Conservation (phyloP, 352 stramenopile genomes). For the Peronosclerospora sorghi region DNA sequence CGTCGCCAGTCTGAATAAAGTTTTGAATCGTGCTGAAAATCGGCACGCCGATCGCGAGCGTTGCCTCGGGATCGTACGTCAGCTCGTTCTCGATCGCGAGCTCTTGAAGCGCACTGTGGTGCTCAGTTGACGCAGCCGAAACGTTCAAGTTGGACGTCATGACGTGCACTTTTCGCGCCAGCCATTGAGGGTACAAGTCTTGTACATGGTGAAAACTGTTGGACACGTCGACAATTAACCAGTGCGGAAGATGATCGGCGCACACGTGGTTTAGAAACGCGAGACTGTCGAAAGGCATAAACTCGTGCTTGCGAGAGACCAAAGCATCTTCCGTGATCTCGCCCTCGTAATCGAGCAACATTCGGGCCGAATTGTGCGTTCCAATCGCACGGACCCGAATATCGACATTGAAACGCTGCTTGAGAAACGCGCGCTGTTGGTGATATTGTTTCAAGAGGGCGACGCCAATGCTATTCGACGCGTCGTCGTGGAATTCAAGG, state of each 20-base stretch:
- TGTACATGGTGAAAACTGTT: constrained; percentile 76
- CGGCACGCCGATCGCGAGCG: constrained; percentile 77
- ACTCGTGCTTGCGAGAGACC: constrained; percentile 16
- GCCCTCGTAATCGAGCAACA: constrained; percentile 58
- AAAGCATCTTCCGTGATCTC: constrained; percentile 42
- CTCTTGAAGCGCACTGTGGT: constrained; percentile 67
- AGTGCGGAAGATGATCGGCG: constrained; percentile 83
- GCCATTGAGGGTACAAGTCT: constrained; percentile 82
- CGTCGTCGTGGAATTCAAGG: constrained; percentile 43
- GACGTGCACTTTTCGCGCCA: constrained; percentile 85
- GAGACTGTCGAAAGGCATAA: constrained; percentile 45
- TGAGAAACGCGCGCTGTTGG: constrained; percentile 77
- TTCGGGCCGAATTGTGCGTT: constrained; percentile 40
- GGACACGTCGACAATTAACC: constrained; percentile 91
- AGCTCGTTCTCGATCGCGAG: constrained; percentile 77
- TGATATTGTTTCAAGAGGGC: constrained; percentile 83
- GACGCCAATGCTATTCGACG: constrained; percentile 51
- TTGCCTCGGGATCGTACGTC: constrained; percentile 80
- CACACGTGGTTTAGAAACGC: constrained; percentile 73
- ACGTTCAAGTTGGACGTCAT: constrained; percentile 90
- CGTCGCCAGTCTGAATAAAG: constrained; percentile 88
- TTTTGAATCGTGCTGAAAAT: constrained; percentile 90
- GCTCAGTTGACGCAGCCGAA: constrained; percentile 50
- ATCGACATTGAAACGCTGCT: constrained; percentile 75
- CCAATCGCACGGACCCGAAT: constrained; percentile 72